Percentiles rank a stretch among this genome's conserved stretches.
Evolutionary conservation across 1,139 yeast genomes (phyloP).

Genomic region (Candida sanyaensis): DNA sequence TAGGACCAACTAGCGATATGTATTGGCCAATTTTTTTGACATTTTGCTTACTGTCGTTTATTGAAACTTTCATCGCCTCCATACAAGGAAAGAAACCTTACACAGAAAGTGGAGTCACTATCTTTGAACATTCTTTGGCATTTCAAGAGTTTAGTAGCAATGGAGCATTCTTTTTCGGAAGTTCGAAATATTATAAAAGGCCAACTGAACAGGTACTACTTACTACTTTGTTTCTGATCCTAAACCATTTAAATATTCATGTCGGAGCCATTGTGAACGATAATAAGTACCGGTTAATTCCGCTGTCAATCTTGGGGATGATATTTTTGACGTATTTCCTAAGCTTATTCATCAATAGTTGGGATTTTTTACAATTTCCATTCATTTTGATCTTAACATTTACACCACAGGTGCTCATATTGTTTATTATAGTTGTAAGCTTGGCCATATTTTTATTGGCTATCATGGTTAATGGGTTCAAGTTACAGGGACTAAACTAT

Average conservation of each 20-base stretch:
- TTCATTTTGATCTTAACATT: slow-evolving; percentile 55
- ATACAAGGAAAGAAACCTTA: slow-evolving; percentile 60
- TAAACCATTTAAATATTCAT: slow-evolving; percentile 60
- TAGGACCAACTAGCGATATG: slow-evolving; percentile 57
- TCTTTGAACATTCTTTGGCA: slow-evolving; percentile 73
- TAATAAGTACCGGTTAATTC: slow-evolving; percentile 57
- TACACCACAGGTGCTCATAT: slow-evolving; percentile 59
- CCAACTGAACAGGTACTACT: slow-evolving; percentile 59
- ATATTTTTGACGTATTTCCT: slow-evolving; percentile 50
- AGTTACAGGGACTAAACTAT: slow-evolving; percentile 46
- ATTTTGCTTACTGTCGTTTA: slow-evolving; percentile 62
- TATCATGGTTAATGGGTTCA: slow-evolving; percentile 56
- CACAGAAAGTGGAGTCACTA: slow-evolving; percentile 68
- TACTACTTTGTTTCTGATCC: slow-evolving; percentile 51
- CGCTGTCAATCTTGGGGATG: slow-evolving; percentile 59
- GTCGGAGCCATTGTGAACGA: slow-evolving; percentile 54
- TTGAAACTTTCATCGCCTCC: slow-evolving; percentile 70
- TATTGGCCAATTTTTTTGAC: slow-evolving; percentile 66
- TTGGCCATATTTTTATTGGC: slow-evolving; percentile 55
- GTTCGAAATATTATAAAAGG: slow-evolving; percentile 23
- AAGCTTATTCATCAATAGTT: slow-evolving; percentile 28
- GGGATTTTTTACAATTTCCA: slow-evolving; percentile 51
- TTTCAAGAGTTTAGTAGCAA: slow-evolving; percentile 68
- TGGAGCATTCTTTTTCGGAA: slow-evolving; percentile 29
- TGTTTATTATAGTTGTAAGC: slow-evolving; percentile 53